Conservation (phyloP, 768 basidiomycete species). For the Pisolithus albus region DNA sequence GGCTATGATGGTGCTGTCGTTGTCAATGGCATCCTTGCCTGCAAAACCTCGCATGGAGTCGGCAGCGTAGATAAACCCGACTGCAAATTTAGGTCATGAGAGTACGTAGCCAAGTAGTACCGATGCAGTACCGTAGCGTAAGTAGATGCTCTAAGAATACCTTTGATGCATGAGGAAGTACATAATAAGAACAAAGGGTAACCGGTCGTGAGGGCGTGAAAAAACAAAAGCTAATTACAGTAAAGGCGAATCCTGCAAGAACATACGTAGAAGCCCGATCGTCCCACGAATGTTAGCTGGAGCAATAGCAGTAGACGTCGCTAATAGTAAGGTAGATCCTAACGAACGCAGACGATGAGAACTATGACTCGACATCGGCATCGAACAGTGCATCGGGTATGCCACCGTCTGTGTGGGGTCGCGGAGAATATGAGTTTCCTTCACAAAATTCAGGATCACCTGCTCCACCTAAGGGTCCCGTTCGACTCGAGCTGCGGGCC, state of each 20-base stretch:
- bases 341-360: constrained; percentile 14
- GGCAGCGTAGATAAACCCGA: not conserved
- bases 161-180: not conserved
- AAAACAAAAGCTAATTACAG: not conserved
- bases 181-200: not conserved
- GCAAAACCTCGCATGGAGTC: constrained; percentile 1
- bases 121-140: not conserved
- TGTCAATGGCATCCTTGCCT: constrained; percentile 48
- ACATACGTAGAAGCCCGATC: not conserved
- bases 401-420: constrained; percentile 19
- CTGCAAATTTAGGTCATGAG: too few species aligned
- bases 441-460: constrained; percentile 17
- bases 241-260: not conserved
- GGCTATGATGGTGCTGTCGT: constrained; percentile 57
- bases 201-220: not conserved
- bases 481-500: constrained; percentile 31
- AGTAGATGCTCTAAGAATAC: not conserved
- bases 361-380: constrained; percentile 16
- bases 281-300: constrained; percentile 22
- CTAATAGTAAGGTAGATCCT: constrained; percentile 20
- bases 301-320: constrained; percentile 22
- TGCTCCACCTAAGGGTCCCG: constrained; percentile 19
- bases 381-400: constrained; percentile 21
- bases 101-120: too few species aligned
- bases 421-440: constrained; percentile 25